A percentile compares a stretch with the other conserved stretches of the same genome.
These are phyloP conservation scores for Letharia lupina DNA, from an alignment of 495 filamentous ascomycete genomes.

Conservation along the genomic window DNA sequence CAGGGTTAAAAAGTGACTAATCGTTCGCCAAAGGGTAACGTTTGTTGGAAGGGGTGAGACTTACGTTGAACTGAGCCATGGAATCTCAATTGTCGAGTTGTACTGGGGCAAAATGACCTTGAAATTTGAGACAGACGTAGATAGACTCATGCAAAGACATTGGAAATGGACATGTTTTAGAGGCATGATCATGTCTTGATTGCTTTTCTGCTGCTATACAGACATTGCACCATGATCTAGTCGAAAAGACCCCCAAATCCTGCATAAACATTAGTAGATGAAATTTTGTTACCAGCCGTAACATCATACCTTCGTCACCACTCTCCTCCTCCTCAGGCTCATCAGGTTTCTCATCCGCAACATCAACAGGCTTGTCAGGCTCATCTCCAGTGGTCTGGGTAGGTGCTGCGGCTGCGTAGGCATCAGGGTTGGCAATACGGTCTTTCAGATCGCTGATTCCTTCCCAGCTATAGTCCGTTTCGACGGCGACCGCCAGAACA, in stretches of 20 bases:
- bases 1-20: constrained; percentile 52
- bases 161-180: no score
- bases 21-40: constrained; percentile 38
- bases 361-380: constrained; percentile 43
- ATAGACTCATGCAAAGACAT: background rate
- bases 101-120: background rate
- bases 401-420: constrained; percentile 75
- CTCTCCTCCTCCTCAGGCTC: constrained; percentile 35
- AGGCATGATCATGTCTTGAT: background rate
- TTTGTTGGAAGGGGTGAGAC: constrained; percentile 4
- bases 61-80: constrained; percentile 4
- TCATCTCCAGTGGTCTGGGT: constrained; percentile 39
- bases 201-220: background rate
- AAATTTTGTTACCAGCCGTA: background rate
- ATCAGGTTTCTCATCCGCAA: constrained; percentile 33
- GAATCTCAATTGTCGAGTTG: background rate
- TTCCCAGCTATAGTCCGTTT: constrained; percentile 89
- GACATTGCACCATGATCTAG: constrained; percentile 32
- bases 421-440: constrained; percentile 95
- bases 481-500: constrained; percentile 77
- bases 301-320: constrained; percentile 35
- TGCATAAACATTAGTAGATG: constrained; percentile 28
- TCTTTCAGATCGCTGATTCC: constrained; percentile 97
- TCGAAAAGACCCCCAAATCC: constrained; percentile 51
- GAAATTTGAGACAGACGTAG: background rate